Percentiles rank a stretch among this genome's conserved stretches.
phyloP scores from a whole-genome alignment of 331 rosid species.

The Acacia pycnantha region DNA sequence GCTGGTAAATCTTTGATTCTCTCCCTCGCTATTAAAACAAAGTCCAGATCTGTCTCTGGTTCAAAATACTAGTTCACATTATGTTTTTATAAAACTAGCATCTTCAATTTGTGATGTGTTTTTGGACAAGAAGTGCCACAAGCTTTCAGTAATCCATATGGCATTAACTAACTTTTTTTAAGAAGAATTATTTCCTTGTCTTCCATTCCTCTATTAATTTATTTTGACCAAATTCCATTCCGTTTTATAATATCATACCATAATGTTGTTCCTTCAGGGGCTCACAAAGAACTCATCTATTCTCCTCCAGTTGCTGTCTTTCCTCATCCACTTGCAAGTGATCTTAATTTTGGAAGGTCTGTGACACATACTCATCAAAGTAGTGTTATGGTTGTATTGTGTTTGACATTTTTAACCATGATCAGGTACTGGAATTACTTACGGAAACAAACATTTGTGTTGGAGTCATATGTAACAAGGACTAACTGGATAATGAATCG shows the following conservation, averaged over 20 bases:
- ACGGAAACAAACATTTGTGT: conserved; percentile 95
- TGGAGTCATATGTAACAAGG: conserved; percentile 79
- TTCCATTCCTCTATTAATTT: conserved; percentile 1
- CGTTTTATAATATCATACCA: background rate
- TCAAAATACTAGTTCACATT: background rate
- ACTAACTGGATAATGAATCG: conserved; percentile 94
- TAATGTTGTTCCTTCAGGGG: conserved; percentile 54
- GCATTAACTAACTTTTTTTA: background rate
- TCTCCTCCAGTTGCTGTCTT: conserved; percentile 97
- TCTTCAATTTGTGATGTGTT: conserved; percentile 7
- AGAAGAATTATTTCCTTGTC: background rate
- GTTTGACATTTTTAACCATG: conserved; percentile 26
- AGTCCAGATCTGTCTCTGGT: background rate
- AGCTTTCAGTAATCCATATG: conserved; percentile 8
- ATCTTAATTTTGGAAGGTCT: conserved; percentile 91
- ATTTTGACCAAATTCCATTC: background rate
- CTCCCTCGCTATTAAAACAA: background rate
- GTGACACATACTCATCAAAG: conserved; percentile 16
- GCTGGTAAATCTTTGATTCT: conserved; percentile 51
- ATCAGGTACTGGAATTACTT: conserved; percentile 96
- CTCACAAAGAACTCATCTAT: conserved; percentile 80
- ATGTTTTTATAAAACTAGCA: background rate
- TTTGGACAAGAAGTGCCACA: background rate
- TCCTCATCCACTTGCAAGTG: conserved; percentile 97
- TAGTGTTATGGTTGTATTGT: conserved; percentile 27